Base-by-base conservation (phyloP, 2,329 filamentous ascomycete genomes). In the Magnaporthiopsis incrustans region DNA sequence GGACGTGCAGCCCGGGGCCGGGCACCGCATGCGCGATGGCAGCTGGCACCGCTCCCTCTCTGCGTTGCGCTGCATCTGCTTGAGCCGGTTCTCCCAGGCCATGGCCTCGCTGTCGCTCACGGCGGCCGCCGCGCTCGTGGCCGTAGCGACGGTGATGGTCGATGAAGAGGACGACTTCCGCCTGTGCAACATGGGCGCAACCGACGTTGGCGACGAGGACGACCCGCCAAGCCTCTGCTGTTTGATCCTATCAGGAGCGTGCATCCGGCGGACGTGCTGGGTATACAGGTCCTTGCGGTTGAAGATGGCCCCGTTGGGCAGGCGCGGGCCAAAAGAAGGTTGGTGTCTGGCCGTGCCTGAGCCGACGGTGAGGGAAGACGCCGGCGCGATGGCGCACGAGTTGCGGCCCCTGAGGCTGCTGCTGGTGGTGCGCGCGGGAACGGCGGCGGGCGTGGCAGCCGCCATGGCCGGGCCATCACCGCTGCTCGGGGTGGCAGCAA, bases 261-360 rank as follows among this genome's bases (percentile, higher is more conserved):
- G 92, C 90, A 96, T 96, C 61, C 94, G 88, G 10, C 90, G 85
- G 3, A 94, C 81, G 72, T 97, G 94, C 71, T 96, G 92, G 0
- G 89, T 91, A 77, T 92, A 97, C 10, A 97, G 84, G 71, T 97
- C 93, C 74, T 96, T 96, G 71, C 93, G 89, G 75, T 96, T 96
- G 79, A 97, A 97, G 70, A 82, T 78, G 53, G 77, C 76, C 25
- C 80, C 86, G 69, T 88, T 86, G 57, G 77, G 77, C 10, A 79
- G 75, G 14, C 70, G 38, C 2, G 72, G 61, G 33, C 27, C 33
- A 25, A 50, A 38, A 25, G 15, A 25, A 6, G 25, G 60, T 14
- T 44, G 33, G 35, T 15, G 35, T 4, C 35, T 14, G 56, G n/a
- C 56, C 56, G 26, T 10, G 3, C 25, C 57, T 26, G 27, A 10